Conservation (phyloP, 352 stramenopile species). For the Phytopythium chamaehyphon region DNA sequence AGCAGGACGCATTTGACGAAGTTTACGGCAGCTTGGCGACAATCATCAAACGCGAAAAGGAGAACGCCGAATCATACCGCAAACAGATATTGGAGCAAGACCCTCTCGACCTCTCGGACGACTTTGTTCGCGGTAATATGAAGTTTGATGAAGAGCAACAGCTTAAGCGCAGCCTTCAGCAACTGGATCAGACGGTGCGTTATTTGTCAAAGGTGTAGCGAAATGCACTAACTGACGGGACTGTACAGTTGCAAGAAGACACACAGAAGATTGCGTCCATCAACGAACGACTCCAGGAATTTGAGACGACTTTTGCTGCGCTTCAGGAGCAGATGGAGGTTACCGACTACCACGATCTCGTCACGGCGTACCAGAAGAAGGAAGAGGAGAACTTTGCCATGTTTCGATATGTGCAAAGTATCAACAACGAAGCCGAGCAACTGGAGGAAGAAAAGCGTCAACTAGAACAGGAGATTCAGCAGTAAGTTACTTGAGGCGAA, state of each 20-base stretch:
- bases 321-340: slow-evolving; percentile 66
- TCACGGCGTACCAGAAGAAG: slow-evolving; percentile 58
- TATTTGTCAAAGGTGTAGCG: neutral
- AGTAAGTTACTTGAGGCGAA: slow-evolving; percentile 33
- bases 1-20: slow-evolving; percentile 72
- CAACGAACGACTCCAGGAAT: slow-evolving; percentile 70
- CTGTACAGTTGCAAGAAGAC: slow-evolving; percentile 54
- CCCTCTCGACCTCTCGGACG: slow-evolving; percentile 54
- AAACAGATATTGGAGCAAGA: slow-evolving; percentile 79
- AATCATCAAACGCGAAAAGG: slow-evolving; percentile 71
- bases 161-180: slow-evolving; percentile 60
- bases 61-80: slow-evolving; percentile 70
- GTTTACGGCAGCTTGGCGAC: slow-evolving; percentile 66
- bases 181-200: slow-evolving; percentile 43
- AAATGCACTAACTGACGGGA: neutral
- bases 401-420: slow-evolving; percentile 76
- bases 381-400: slow-evolving; percentile 81
- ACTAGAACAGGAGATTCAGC: slow-evolving; percentile 55
- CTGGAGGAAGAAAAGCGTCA: slow-evolving; percentile 73
- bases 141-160: slow-evolving; percentile 75
- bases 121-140: slow-evolving; percentile 72
- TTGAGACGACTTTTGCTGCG: slow-evolving; percentile 56
- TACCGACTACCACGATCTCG: slow-evolving; percentile 56
- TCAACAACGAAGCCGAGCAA: slow-evolving; percentile 78
- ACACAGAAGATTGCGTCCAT: slow-evolving; percentile 65